Evolutionary conservation across 257 asterid genomes (phyloP).

Genomic region (Oldenlandia corymbosa): DNA sequence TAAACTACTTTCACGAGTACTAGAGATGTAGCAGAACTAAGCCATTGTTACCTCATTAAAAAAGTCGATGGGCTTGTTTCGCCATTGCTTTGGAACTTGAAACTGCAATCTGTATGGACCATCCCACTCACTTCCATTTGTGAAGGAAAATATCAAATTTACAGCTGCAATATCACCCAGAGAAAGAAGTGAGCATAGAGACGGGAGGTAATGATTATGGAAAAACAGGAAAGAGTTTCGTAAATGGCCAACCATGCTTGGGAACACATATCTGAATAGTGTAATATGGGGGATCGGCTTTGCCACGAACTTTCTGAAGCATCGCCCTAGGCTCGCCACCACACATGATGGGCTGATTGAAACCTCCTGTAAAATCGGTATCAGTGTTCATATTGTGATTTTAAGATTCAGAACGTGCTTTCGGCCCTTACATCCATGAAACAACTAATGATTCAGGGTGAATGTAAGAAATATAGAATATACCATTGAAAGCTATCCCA

Average conservation of each 20-base stretch:
- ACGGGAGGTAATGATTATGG: background rate
- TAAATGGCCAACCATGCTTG: slow-evolving; percentile 51
- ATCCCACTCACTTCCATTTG: slow-evolving; percentile 81
- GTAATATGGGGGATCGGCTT: slow-evolving; percentile 69
- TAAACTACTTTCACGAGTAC: background rate
- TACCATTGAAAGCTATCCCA: slow-evolving; percentile 82
- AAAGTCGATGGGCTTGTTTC: slow-evolving; percentile 52
- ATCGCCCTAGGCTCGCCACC: slow-evolving; percentile 89
- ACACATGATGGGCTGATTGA: slow-evolving; percentile 95
- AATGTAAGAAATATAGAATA: background rate
- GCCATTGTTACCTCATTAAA: slow-evolving; percentile 46
- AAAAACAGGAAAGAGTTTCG: background rate
- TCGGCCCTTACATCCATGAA: background rate
- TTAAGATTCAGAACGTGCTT: background rate
- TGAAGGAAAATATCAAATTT: slow-evolving; percentile 80
- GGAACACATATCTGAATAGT: slow-evolving; percentile 84
- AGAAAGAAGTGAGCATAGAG: no score
- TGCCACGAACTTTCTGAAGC: slow-evolving; percentile 68
- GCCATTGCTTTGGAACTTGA: slow-evolving; percentile 74
- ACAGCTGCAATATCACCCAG: slow-evolving; percentile 71
- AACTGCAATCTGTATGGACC: slow-evolving; percentile 80
- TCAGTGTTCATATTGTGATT: background rate
- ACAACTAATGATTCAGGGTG: background rate
- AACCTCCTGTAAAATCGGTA: slow-evolving; percentile 52
- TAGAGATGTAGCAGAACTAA: background rate